Percentiles rank a stretch among this genome's conserved stretches.
Evolutionary conservation across 2,329 filamentous ascomycete genomes (phyloP).

Genomic region (Hypomyces rosellus): DNA sequence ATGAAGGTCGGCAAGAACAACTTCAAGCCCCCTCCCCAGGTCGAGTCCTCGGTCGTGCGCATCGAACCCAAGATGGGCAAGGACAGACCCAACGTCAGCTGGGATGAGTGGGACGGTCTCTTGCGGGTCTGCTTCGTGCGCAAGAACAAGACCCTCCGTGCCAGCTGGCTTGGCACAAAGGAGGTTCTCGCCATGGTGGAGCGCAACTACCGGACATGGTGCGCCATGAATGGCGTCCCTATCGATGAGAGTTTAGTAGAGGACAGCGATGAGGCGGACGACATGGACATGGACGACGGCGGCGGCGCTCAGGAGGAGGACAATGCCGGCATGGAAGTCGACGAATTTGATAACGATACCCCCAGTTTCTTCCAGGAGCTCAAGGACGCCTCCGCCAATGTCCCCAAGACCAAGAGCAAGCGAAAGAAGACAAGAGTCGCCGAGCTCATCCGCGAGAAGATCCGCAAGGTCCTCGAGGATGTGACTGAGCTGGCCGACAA

Average conservation of each 20-base stretch:
- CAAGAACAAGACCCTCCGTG: constrained; percentile 85
- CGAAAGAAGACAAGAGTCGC: constrained; percentile 75
- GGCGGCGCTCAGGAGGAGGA: constrained; percentile 39
- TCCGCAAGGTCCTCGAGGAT: constrained; percentile 75
- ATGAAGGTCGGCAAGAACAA: constrained; percentile 97
- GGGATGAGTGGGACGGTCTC: constrained; percentile 92
- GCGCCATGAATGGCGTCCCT: constrained; percentile 74
- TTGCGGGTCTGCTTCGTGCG: constrained; percentile 64
- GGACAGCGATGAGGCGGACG: constrained; percentile 39
- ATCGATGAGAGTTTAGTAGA: constrained; percentile 61
- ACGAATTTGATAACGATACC: constrained; percentile 32
- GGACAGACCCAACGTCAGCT: constrained; percentile 76
- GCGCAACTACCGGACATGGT: constrained; percentile 83
- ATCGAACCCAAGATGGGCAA: constrained; percentile 78
- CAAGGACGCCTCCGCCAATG: constrained; percentile 32
- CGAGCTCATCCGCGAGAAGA: constrained; percentile 78
- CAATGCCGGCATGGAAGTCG: constrained; percentile 45
- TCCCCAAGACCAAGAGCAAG: constrained; percentile 56
- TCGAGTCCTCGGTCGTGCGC: constrained; percentile 85
- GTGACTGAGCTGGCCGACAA: constrained; percentile 76
- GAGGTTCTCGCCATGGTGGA: constrained; percentile 79
- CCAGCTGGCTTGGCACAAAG: constrained; percentile 72
- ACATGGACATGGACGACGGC: constrained; percentile 34
- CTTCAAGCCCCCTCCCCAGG: constrained; percentile 89
- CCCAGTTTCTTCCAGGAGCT: constrained; percentile 77